Conservation (phyloP, 2,329 filamentous ascomycete species). For the Aureobasidium namibiae region DNA sequence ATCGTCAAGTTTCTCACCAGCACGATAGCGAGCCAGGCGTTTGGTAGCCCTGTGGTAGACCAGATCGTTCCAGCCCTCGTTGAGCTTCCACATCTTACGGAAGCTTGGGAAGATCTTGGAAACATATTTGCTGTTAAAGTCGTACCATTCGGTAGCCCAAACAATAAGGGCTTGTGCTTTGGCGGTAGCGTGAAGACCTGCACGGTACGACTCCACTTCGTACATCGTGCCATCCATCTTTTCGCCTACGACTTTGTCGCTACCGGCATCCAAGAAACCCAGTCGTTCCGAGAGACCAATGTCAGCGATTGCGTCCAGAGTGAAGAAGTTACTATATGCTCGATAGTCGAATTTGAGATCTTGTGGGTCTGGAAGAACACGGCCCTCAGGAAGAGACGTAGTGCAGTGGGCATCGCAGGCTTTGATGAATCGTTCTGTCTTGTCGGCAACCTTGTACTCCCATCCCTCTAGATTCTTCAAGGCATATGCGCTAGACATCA, state of each 20-base stretch:
- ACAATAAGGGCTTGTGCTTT: slow-evolving; percentile 44
- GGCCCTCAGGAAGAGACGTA: slow-evolving; percentile 1
- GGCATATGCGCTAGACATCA: slow-evolving; percentile 31
- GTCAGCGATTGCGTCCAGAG: slow-evolving; percentile 21
- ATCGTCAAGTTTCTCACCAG: slow-evolving; percentile 49
- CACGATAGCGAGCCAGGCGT: slow-evolving; percentile 38
- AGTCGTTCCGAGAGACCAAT: slow-evolving; percentile 17
- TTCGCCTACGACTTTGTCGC: slow-evolving; percentile 23
- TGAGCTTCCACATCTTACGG: slow-evolving; percentile 31
- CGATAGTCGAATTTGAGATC: slow-evolving; percentile 9
- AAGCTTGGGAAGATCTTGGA: slow-evolving; percentile 41
- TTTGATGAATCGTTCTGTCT: slow-evolving; percentile 25
- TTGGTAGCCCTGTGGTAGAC: slow-evolving; percentile 38
- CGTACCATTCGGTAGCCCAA: slow-evolving; percentile 43
- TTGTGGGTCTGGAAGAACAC: slow-evolving; percentile 20
- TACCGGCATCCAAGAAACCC: slow-evolving; percentile 29
- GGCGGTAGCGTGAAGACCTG: slow-evolving; percentile 43
- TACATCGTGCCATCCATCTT: slow-evolving; percentile 33
- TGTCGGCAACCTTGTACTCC: slow-evolving; percentile 35
- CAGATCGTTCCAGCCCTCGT: slow-evolving; percentile 37
- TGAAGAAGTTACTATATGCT: slow-evolving; percentile 21
- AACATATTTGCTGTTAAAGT: slow-evolving; percentile 44
- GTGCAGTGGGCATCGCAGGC: slow-evolving; percentile 35
- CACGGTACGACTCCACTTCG: slow-evolving; percentile 19
- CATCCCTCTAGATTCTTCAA: slow-evolving; percentile 33